Conservation (phyloP, 2,329 filamentous ascomycete species). For the Myriosclerotinia duriaeana region DNA sequence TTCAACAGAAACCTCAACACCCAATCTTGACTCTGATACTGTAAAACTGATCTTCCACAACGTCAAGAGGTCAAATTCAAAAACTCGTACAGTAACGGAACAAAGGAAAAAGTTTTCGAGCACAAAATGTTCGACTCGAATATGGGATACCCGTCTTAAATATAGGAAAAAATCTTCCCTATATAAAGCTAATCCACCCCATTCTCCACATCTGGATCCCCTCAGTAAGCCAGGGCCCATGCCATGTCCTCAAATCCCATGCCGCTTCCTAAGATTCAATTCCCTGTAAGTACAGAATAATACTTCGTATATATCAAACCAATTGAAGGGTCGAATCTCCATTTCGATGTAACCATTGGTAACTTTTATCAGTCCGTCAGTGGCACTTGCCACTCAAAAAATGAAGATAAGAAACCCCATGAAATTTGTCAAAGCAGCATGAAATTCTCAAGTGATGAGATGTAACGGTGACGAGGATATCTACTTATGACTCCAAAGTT, state of each 20-base stretch:
- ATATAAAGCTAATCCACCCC: conserved; percentile 4
- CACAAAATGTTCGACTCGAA: not conserved
- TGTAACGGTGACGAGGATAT: not conserved
- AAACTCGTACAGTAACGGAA: conserved; percentile 1
- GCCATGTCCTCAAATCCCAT: not conserved
- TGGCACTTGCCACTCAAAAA: not conserved
- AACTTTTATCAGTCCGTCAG: not conserved
- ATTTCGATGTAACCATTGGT: not conserved
- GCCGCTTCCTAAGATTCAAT: not conserved
- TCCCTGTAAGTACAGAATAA: not conserved
- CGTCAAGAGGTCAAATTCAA: not conserved
- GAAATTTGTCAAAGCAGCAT: conserved; percentile 1
- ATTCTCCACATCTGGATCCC: not conserved
- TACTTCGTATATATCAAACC: too few species aligned
- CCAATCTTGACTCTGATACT: not conserved
- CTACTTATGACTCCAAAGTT: not conserved
- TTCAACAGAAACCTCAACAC: not conserved
- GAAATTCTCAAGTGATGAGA: not conserved
- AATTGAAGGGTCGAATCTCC: not conserved
- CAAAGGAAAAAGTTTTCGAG: not conserved
- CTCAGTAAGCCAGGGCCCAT: not conserved
- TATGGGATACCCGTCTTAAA: not conserved
- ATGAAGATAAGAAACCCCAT: not conserved
- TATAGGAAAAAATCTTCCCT: conserved; percentile 2
- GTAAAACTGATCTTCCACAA: not conserved